Base-by-base conservation (phyloP, 2,329 filamentous ascomycete genomes). In the Phialophora macrospora region DNA sequence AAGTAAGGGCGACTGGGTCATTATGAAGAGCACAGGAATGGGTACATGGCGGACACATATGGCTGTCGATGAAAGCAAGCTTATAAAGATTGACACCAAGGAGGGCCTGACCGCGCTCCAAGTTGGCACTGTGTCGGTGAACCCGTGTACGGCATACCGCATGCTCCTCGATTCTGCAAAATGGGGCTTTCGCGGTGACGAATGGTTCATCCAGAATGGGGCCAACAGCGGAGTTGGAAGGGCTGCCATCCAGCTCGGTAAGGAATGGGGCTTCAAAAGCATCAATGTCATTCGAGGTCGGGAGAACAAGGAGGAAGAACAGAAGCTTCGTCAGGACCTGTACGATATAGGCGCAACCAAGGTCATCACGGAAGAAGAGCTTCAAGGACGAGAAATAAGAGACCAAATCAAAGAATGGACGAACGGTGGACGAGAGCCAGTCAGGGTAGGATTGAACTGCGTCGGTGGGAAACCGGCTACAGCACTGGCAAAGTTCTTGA, bases 141-240 rank as follows among this genome's bases (percentile, higher is more conserved):
- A 99, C 77, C 95, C 95, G 1, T 93, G 92, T 77, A 96, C 93
- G 1, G 95, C 95, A 1, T 98, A 96, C 80, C 87, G 93, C 62
- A 96, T 99, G 88, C 84, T 99, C 65, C 87, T 88, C 63, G 91
- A 94, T 75, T 97, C 94, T 57, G 82, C 82, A 64, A 81, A 78
- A 26, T 81, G 83, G 71, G 75, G 81, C 3, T 78, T 89, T 74
- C 75, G 84, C 62, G 85, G 87, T n/a, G 91, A 93, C 62, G 90
- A 96, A 63, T 99, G 94, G 93, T 92, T 97, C 75, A 88, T 99
- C 55, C 95, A 99, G 79, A 99, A 99, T 76, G 95, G 94, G 7
- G 95, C 94, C 46, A 99, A 99, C 79, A 92, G 88, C 49, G 95
- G 93, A 11, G 95, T 99, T 17, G 95, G 95, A 1, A 84, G 95